Percentiles rank a stretch among this genome's conserved stretches.
These are phyloP conservation scores for Chytridium lagenaria DNA, from an alignment of 371 early-diverging fungal species.

Conservation along the genomic window DNA sequence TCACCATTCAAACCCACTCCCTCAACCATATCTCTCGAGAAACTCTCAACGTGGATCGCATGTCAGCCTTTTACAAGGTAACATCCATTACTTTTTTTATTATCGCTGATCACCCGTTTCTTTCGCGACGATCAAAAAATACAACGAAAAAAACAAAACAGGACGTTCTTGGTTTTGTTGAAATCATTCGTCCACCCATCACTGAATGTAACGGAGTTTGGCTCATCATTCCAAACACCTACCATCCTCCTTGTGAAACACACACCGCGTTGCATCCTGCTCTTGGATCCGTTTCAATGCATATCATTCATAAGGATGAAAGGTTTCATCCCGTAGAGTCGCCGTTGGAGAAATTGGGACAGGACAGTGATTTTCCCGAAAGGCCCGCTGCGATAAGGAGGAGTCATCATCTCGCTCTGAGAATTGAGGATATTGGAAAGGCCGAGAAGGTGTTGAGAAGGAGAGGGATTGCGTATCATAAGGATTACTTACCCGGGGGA, in stretches of 20 bases:
- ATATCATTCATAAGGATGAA: background rate
- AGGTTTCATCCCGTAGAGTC: background rate
- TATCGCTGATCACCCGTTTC: background rate
- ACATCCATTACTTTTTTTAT: background rate
- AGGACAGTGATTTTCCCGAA: background rate
- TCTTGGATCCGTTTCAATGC: background rate
- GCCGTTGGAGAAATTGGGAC: background rate
- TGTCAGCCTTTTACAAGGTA: background rate
- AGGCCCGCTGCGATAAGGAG: background rate
- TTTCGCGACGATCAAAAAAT: background rate
- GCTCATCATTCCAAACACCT: background rate
- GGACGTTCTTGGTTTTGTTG: background rate
- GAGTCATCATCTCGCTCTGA: constrained; percentile 11
- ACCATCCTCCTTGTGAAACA: background rate
- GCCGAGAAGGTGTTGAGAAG: constrained; percentile 3
- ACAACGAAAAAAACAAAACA: background rate
- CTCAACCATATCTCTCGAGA: background rate
- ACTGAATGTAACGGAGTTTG: background rate
- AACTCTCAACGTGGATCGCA: background rate
- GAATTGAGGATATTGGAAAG: background rate
- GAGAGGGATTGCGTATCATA: background rate
- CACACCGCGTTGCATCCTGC: background rate
- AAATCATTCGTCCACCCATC: background rate
- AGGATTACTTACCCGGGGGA: background rate
- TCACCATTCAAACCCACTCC: background rate